Conservation (phyloP, 2,329 filamentous ascomycete species). For the Neopestalotiopsis sp. region DNA sequence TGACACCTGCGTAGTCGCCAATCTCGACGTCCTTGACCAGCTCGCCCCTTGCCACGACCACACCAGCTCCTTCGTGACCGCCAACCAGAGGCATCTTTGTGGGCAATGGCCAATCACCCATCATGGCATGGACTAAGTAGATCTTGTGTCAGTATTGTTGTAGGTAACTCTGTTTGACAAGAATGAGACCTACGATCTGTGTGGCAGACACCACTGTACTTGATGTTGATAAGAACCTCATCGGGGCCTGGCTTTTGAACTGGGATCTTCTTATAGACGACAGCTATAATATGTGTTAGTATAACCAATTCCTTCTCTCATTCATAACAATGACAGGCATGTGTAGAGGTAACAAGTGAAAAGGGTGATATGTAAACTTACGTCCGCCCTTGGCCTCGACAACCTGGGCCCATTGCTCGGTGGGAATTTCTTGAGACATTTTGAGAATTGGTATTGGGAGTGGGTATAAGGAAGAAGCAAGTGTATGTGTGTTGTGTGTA, state of each 20-base stretch:
- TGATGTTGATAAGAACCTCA: conserved; percentile 91
- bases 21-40: conserved; percentile 79
- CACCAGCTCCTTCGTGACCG: conserved; percentile 79
- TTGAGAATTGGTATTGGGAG: neutral
- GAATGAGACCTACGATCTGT: conserved; percentile 61
- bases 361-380: conserved; percentile 10
- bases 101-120: conserved; percentile 87
- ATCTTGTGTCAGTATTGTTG: neutral
- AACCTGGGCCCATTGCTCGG: conserved; percentile 90
- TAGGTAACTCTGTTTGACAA: neutral
- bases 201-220: conserved; percentile 90
- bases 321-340: neutral
- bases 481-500: neutral
- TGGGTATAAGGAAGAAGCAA: neutral
- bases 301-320: neutral
- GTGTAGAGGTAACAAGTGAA: neutral
- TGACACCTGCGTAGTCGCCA: conserved; percentile 87
- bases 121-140: conserved; percentile 66
- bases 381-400: conserved; percentile 73
- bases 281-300: conserved; percentile 46
- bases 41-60: conserved; percentile 80
- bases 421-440: conserved; percentile 62
- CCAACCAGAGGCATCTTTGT: conserved; percentile 86
- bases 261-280: conserved; percentile 80
- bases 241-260: conserved; percentile 82